Base-by-base conservation (phyloP, 768 basidiomycete species). In the Mycena albidolilacea region DNA sequence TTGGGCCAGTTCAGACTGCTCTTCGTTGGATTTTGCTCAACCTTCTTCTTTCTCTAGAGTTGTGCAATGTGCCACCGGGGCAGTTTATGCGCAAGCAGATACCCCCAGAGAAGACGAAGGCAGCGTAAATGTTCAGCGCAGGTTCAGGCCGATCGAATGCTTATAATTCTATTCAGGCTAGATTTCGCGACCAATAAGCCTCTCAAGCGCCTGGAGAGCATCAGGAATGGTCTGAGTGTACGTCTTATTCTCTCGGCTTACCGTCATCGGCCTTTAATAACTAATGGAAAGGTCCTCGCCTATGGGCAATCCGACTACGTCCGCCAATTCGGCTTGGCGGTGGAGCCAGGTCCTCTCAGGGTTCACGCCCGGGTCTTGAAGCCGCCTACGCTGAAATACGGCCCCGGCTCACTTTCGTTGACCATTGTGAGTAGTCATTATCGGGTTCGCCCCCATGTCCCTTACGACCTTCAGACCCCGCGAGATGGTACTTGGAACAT, bases 281-380 rank as follows among this genome's bases (percentile, higher is more conserved):
- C 23, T 54, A 7, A 7, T 30, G 8, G 30, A 30, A 65, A 91
- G 90, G 87, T 91, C 48, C 83, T 93, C 68, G 86, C 87, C 37
- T 94, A 94, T 75, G 91, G 92, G 0, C 90, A 92, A 79, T 93
- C 92, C 0, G 90, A 94, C 80, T 94, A 93, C 73, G 89, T 95
- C 43, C 86, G 88, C 52, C 86, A 91, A 78, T 95, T 95, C 73
- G 93, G 93, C 9, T 89, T 96, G 87, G 73, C 83, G 3, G 90
- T 96, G 21, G 84, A 89, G 10, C 11, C 7, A 17, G 52, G 81
- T 15, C 91, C 93, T 0, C 83, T 93, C 46, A 84, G 78, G 46
- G 84, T 94, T 43, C 81, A 87, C 35, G 94, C 93, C 0, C 87
- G 95, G 4, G 82, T 95, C 15, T 79, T 95, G 17, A 82, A 84